Evolutionary conservation across 176 grass and related monocot genomes (phyloP).

Genomic region (Cymbopogon citratus): DNA sequence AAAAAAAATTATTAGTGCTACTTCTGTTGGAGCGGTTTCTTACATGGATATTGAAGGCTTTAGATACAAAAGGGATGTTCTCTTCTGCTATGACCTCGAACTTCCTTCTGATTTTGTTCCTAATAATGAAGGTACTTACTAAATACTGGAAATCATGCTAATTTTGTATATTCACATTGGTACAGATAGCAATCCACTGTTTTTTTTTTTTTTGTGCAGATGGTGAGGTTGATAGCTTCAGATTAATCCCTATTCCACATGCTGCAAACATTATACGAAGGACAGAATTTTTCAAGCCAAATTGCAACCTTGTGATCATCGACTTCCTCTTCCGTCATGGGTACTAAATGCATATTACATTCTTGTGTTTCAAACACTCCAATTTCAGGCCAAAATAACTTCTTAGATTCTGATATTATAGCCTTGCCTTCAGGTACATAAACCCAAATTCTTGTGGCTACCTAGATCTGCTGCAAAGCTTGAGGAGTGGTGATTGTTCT

Average conservation of each 20-base stretch:
- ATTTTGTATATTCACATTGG: not conserved
- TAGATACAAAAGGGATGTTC: conserved; percentile 90
- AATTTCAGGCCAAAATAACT: not conserved
- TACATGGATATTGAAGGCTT: conserved; percentile 80
- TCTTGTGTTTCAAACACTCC: not conserved
- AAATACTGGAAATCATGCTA: not conserved
- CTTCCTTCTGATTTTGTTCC: conserved; percentile 73
- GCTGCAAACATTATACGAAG: conserved; percentile 63
- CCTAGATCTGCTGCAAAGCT: conserved; percentile 62
- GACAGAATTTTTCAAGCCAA: conserved; percentile 71
- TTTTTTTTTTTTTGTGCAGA: conserved; percentile 27
- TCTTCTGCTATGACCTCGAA: conserved; percentile 92
- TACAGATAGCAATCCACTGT: not conserved
- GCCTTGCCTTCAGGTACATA: conserved; percentile 53
- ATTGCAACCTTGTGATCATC: conserved; percentile 74
- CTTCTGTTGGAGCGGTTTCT: conserved; percentile 68
- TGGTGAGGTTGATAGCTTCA: conserved; percentile 94
- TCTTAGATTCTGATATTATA: conserved; percentile 2
- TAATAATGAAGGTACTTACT: conserved; percentile 68
- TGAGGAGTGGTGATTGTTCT: conserved; percentile 78
- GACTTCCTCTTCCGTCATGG: conserved; percentile 88
- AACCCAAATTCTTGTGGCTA: conserved; percentile 60
- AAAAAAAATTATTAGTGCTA: conserved; percentile 46
- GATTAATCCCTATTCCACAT: conserved; percentile 52
- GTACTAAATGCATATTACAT: conserved; percentile 26